Base-by-base conservation (phyloP, 2,329 filamentous ascomycete species). In the Monilinia fructicola region DNA sequence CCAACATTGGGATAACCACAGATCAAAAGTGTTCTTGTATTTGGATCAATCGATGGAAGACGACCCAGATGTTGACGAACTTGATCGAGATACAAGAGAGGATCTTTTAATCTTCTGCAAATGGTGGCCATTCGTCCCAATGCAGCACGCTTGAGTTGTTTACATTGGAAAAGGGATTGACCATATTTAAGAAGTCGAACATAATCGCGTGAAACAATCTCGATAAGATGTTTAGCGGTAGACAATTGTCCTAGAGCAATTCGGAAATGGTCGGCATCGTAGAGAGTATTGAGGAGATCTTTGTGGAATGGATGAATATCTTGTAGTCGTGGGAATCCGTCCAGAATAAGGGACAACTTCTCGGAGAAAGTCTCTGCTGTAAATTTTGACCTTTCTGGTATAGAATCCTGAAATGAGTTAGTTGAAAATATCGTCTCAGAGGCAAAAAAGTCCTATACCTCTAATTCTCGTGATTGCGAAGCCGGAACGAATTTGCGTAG, bases 71-170 rank as follows among this genome's bases (percentile, higher is more conserved):
- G 96, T 83, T 98, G 94, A 73, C 95, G 89, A 71, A 96, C 92
- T 81, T 98, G 93, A 80, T 99, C 95, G 68, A 99, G 87, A 79
- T 98, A 99, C 71, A 96, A 84, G 60, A 99, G 86, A 65, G 95
- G 92, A 74, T 99, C 95, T 81, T 97, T 97, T 70, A 99, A 83
- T 71, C 93, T 88, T 83, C 93, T 95, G 81, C 92, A 92, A 75
- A 99, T 92, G 23, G 95, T 99, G 71, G 94, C 95, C 95, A 99
- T 98, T 77, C 95, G 93, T 83, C 95, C 95, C 64, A 99, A 87
- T 11, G 91, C 96, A 62, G 96, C 95, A 71, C 91, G 87, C 87
- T 99, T 99, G 75, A 99, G 87, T 83, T 98, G 93, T 82, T 99
- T 99, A 86, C 94, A 98, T 82, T 99, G 95, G 83, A 94, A 99